Base-by-base conservation (phyloP, 2,329 filamentous ascomycete genomes). In the Phaeosphaeriaceae sp. region DNA sequence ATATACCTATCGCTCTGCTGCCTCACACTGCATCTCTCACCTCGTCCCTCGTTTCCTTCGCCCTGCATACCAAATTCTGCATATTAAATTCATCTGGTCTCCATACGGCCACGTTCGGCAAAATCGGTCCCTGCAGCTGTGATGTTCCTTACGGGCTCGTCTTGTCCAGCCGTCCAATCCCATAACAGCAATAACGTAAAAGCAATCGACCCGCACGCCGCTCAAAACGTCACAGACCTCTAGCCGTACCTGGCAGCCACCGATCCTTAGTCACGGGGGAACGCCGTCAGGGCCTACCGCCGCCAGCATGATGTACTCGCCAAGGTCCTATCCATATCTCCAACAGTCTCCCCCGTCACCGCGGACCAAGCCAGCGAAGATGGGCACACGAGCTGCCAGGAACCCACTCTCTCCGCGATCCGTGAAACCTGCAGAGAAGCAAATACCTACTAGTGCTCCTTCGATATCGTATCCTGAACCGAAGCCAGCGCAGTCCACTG, bases 301-400 rank as follows among this genome's bases (percentile, higher is more conserved):
- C 58, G 65, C 65, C 52, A 47, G 22, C 47, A 82, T 82, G 78
- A 78, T 82, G 71, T 66, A 66, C 54, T 79, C 81, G 68, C 79
- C 80, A 68, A 76, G 79, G 65, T 79, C 79, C 58, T 82, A 78
- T 68, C 75, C 76, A 54, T 80, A 79, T 69, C 66, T 73, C 33
- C 71, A 73, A n/a, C 68, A 63, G 47, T 68, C 72, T 54, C 68
- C 74, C 54, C 72, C 78, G 33, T 71, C 79, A 52, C 69, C 76
- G 46, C 70, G 66, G 53, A 58, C 55, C 42, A 61, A 56, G 36
- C 59, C 65, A 17, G 71, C 71, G 45, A 77, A 69, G 61, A 77
- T 76, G 74, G 72, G 73, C 61, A 63, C 66, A 22, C 63, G 69
- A 60, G 59, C 62, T 41, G 47, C 65, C 48, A 65, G 66, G 53